Evolutionary conservation across 495 filamentous ascomycete genomes (phyloP).

Genomic region (Aspergillus bertholletiae): DNA sequence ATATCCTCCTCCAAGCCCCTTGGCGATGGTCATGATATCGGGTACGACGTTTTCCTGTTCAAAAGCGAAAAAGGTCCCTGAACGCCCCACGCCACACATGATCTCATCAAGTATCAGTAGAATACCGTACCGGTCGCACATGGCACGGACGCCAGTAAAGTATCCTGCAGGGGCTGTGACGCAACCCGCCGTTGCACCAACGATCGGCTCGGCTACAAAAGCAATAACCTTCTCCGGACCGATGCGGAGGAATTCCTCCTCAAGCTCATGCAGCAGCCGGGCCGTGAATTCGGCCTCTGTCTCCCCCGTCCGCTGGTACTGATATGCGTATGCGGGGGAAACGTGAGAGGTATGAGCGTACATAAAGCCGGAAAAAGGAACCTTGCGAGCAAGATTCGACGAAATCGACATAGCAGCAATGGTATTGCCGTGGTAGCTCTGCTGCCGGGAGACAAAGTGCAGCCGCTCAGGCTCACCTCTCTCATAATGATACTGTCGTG

Average conservation of each 20-base stretch:
- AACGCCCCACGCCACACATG: slow-evolving; percentile 40
- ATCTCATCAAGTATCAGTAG: slow-evolving; percentile 44
- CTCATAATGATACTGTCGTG: slow-evolving; percentile 34
- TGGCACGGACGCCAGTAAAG: slow-evolving; percentile 27
- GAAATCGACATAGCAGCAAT: slow-evolving; percentile 54
- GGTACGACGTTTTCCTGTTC: slow-evolving; percentile 35
- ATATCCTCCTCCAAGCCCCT: slow-evolving; percentile 38
- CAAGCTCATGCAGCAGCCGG: slow-evolving; percentile 50
- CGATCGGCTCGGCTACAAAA: slow-evolving; percentile 61
- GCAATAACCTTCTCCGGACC: slow-evolving; percentile 61
- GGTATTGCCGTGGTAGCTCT: slow-evolving; percentile 62
- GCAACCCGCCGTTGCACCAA: slow-evolving; percentile 47
- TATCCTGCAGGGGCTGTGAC: slow-evolving; percentile 38
- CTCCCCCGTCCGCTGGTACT: slow-evolving; percentile 27
- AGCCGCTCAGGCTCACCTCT: slow-evolving; percentile 24
- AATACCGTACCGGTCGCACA: slow-evolving; percentile 40
- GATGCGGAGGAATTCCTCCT: slow-evolving; percentile 58
- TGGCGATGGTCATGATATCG: slow-evolving; percentile 41
- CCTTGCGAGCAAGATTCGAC: slow-evolving; percentile 46
- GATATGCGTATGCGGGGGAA: slow-evolving; percentile 38
- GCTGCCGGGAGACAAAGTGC: slow-evolving; percentile 54
- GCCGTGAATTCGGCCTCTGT: slow-evolving; percentile 29
- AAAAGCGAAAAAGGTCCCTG: slow-evolving; percentile 38
- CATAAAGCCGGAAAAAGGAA: not conserved
- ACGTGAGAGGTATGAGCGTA: slow-evolving; percentile 24